phyloP scores from a whole-genome alignment of 177 flowering plant species.

The Vitis hybrid region DNA sequence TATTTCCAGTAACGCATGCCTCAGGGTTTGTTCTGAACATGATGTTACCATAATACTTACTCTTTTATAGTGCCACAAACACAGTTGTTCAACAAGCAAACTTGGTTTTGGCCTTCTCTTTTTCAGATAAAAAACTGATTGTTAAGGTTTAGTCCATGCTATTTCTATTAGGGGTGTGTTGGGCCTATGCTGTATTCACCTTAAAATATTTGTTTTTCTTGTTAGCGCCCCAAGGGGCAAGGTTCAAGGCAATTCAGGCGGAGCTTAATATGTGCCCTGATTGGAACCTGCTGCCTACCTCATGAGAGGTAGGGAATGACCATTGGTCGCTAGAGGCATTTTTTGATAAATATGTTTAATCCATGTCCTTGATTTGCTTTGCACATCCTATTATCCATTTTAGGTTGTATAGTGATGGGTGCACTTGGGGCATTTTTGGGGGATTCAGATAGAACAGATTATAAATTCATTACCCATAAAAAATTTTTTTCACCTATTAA shows the following conservation, averaged over 20 bases:
- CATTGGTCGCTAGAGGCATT: constrained; percentile 18
- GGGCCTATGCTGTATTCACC: constrained; percentile 19
- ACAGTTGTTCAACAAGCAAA: too few species aligned
- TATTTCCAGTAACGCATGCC: too few species aligned
- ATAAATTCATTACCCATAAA: not conserved
- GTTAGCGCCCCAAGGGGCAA: constrained; percentile 35
- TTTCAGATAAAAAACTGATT: not conserved
- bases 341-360: constrained; percentile 6
- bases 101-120: not conserved
- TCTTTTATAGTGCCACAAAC: too few species aligned
- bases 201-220: constrained; percentile 31
- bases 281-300: constrained; percentile 61
- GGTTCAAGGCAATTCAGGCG: constrained; percentile 32
- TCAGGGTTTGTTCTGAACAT: too few species aligned
- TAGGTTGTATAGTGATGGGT: not conserved
- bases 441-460: not conserved
- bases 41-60: too few species aligned
- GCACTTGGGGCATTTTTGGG: not conserved
- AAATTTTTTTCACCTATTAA: not conserved
- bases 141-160: not conserved
- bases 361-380: constrained; percentile 1
- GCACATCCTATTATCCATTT: not conserved
- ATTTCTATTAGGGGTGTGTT: constrained; percentile 9
- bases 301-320: constrained; percentile 45
- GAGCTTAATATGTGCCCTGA: constrained; percentile 32